These are phyloP conservation scores for Leptographium flavum DNA, from an alignment of 2,329 filamentous ascomycete genomes.

Conservation along the genomic window DNA sequence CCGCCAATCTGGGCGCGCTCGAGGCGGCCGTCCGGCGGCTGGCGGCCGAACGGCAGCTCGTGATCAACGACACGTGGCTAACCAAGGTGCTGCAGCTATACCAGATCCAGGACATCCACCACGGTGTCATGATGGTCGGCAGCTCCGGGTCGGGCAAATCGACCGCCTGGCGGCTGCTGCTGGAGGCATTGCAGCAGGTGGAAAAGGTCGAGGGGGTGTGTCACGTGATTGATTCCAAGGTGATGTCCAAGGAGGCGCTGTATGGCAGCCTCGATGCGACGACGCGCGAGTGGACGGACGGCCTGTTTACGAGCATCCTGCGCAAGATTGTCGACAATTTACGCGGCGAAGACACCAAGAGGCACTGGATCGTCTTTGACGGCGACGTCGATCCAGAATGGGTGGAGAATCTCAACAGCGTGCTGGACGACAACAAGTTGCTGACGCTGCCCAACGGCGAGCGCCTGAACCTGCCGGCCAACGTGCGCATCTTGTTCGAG, in stretches of 20 bases:
- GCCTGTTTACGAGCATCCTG: constrained; percentile 92
- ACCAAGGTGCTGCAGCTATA: constrained; percentile 94
- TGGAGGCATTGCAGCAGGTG: constrained; percentile 81
- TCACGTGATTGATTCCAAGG: constrained; percentile 97
- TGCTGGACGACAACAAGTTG: constrained; percentile 97
- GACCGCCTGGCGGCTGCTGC: constrained; percentile 79
- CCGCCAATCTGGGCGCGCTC: constrained; percentile 69
- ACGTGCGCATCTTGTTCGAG: constrained; percentile 99
- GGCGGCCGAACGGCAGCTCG: constrained; percentile 71
- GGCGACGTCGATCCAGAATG: constrained; percentile 98
- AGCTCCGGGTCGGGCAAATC: constrained; percentile 97
- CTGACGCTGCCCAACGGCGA: constrained; percentile 95
- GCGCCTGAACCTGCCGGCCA: constrained; percentile 82
- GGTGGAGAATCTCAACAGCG: constrained; percentile 99
- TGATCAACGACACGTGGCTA: constrained; percentile 92
- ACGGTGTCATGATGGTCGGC: constrained; percentile 99
- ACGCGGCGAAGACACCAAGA: constrained; percentile 88
- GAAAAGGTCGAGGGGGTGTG: constrained; percentile 88
- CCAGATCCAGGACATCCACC: constrained; percentile 94
- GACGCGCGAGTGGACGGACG: constrained; percentile 97
- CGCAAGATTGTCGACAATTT: constrained; percentile 98
- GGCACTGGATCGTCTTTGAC: constrained; percentile 99
- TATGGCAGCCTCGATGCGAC: constrained; percentile 95
- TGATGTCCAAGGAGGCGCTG: constrained; percentile 97
- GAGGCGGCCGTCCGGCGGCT: constrained; percentile 70